phyloP scores from a whole-genome alignment of 225 moss, liverwort and hornwort genomes.

The Neckera pumila region DNA sequence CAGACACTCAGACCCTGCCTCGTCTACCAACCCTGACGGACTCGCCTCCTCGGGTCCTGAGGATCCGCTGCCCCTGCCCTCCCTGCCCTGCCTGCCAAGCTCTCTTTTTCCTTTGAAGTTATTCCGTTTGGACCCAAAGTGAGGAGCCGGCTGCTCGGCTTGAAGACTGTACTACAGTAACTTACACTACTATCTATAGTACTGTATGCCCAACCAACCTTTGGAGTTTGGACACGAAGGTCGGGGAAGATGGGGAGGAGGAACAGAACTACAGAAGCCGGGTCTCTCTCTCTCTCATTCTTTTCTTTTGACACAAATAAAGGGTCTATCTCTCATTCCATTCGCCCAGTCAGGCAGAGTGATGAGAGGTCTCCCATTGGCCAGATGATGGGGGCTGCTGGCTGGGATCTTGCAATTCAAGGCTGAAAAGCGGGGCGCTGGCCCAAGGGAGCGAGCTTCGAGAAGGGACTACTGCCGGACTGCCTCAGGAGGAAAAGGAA shows the following conservation, averaged over 20 bases:
- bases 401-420: background rate
- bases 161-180: too few species aligned
- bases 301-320: too few species aligned
- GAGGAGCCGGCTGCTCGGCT: background rate
- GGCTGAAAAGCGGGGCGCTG: background rate
- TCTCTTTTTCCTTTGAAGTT: background rate
- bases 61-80: background rate
- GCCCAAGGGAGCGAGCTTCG: background rate
- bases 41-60: background rate
- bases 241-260: background rate
- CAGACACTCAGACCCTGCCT: too few species aligned
- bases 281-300: too few species aligned
- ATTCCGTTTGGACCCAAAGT: background rate
- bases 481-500: background rate
- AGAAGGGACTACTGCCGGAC: background rate
- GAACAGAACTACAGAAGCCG: background rate
- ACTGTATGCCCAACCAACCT: too few species aligned
- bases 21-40: background rate
- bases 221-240: background rate
- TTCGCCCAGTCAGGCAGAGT: background rate
- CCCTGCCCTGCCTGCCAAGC: background rate
- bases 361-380: conserved; percentile 4
- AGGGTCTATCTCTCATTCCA: too few species aligned
- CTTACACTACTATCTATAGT: too few species aligned
- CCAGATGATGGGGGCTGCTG: conserved; percentile 18